Evolutionary conservation across 148 eudicot species (phyloP).

Genomic region (Rhododendron mucronatum): DNA sequence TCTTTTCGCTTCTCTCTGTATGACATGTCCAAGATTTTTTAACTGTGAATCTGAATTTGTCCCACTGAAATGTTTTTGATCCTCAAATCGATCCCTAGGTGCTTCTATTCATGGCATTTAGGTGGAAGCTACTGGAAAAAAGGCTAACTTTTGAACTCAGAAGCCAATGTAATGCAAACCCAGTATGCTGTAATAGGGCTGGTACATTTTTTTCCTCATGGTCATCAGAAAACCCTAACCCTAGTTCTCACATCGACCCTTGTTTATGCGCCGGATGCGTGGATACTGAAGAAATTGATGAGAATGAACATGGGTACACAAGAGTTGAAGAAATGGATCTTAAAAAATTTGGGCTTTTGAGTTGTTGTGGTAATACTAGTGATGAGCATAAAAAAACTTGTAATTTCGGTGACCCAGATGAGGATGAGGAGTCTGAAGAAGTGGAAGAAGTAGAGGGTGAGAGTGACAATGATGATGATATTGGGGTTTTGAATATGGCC

Average conservation of each 20-base stretch:
- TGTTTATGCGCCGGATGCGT: background rate
- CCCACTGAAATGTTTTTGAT: background rate
- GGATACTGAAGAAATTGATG: slow-evolving; percentile 13
- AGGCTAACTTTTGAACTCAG: background rate
- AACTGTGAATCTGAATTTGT: background rate
- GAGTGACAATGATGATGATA: slow-evolving; percentile 6
- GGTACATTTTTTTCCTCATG: slow-evolving; percentile 10
- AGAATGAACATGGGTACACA: slow-evolving; percentile 1
- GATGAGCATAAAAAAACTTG: background rate
- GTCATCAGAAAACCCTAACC: slow-evolving; percentile 8
- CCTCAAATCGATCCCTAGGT: background rate
- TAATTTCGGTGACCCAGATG: slow-evolving; percentile 8
- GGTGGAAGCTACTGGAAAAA: slow-evolving; percentile 2
- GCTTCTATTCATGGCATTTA: slow-evolving; percentile 12
- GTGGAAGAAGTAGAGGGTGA: slow-evolving; percentile 15
- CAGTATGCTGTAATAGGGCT: background rate
- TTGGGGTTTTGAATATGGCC: slow-evolving; percentile 17
- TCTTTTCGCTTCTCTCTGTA: background rate
- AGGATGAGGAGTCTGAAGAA: slow-evolving; percentile 22
- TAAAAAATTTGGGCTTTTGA: slow-evolving; percentile 12
- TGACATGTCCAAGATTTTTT: background rate
- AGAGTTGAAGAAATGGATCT: slow-evolving; percentile 14
- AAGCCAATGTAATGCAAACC: slow-evolving; percentile 2
- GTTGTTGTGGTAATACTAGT: slow-evolving; percentile 6
- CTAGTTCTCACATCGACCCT: slow-evolving; percentile 10